Conservation (phyloP, 2,329 filamentous ascomycete genomes). For the Fusarium papillatum region DNA sequence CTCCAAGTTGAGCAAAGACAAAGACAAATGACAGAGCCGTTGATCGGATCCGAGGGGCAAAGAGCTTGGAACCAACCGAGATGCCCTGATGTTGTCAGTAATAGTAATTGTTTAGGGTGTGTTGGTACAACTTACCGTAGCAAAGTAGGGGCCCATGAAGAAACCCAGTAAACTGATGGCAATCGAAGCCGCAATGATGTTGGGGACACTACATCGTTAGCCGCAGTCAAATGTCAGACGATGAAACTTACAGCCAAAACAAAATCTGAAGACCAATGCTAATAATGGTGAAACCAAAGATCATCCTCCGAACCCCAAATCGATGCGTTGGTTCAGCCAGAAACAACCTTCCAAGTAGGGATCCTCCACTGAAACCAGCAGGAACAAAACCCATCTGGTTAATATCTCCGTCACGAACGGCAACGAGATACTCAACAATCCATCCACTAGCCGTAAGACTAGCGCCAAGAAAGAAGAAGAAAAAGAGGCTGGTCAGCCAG, state of each 20-base stretch:
- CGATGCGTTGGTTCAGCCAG: slow-evolving; percentile 71
- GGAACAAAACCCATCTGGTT: slow-evolving; percentile 73
- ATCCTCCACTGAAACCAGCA: slow-evolving; percentile 70
- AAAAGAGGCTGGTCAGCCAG: slow-evolving; percentile 73
- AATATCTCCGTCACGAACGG: slow-evolving; percentile 69
- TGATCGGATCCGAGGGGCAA: slow-evolving; percentile 52
- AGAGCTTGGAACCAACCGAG: slow-evolving; percentile 65
- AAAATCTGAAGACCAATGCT: slow-evolving; percentile 68
- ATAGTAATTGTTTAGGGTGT: too few relatives aligned
- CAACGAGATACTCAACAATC: slow-evolving; percentile 75
- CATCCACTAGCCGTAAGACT: slow-evolving; percentile 70
- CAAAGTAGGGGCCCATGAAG: slow-evolving; percentile 70
- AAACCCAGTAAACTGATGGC: slow-evolving; percentile 68
- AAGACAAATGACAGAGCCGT: slow-evolving; percentile 65
- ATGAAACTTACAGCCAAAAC: slow-evolving; percentile 66
- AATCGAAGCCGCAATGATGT: slow-evolving; percentile 64
- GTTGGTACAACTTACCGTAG: slow-evolving; percentile 56
- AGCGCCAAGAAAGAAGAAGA: slow-evolving; percentile 73
- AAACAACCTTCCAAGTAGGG: slow-evolving; percentile 67
- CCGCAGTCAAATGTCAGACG: fast-evolving
- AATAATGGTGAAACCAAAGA: slow-evolving; percentile 65
- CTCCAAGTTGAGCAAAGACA: slow-evolving; percentile 68
- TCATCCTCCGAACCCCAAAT: slow-evolving; percentile 70
- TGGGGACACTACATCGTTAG: slow-evolving; percentile 51
- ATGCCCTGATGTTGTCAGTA: slow-evolving; percentile 58